phyloP scores from a whole-genome alignment of 345 rosid genomes.

The Cardamine resedifolia region DNA sequence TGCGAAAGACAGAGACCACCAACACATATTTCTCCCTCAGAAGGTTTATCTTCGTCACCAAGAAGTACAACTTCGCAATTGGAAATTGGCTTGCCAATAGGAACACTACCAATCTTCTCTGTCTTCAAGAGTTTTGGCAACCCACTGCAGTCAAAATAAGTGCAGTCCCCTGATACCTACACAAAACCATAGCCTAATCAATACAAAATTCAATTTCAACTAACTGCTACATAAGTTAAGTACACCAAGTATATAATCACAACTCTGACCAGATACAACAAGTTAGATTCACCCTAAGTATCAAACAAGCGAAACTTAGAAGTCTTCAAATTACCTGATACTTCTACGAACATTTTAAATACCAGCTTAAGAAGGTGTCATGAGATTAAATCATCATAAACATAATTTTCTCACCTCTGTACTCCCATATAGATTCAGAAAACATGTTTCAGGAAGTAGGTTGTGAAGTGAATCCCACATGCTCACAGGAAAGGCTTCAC shows the following conservation, averaged over 20 bases:
- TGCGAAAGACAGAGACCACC: constrained; percentile 68
- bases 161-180: constrained; percentile 94
- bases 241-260: neutral
- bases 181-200: constrained; percentile 25
- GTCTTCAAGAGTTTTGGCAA: constrained; percentile 67
- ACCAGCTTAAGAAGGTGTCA: constrained; percentile 6
- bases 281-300: constrained; percentile 19
- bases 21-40: constrained; percentile 73
- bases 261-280: constrained; percentile 16
- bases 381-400: neutral
- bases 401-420: constrained; percentile 70
- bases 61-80: constrained; percentile 62
- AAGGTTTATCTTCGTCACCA: constrained; percentile 46
- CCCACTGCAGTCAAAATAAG: constrained; percentile 83
- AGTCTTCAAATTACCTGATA: constrained; percentile 15
- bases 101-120: constrained; percentile 68
- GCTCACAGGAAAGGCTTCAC: constrained; percentile 75
- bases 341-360: neutral
- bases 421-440: constrained; percentile 89
- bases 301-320: constrained; percentile 16
- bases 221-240: constrained; percentile 15
- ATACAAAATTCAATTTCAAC: constrained; percentile 3
- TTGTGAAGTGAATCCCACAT: constrained; percentile 71
- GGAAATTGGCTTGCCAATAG: constrained; percentile 83
- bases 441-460: constrained; percentile 63